phyloP scores from a whole-genome alignment of 2,329 filamentous ascomycete genomes.

The Alternaria sp. region DNA sequence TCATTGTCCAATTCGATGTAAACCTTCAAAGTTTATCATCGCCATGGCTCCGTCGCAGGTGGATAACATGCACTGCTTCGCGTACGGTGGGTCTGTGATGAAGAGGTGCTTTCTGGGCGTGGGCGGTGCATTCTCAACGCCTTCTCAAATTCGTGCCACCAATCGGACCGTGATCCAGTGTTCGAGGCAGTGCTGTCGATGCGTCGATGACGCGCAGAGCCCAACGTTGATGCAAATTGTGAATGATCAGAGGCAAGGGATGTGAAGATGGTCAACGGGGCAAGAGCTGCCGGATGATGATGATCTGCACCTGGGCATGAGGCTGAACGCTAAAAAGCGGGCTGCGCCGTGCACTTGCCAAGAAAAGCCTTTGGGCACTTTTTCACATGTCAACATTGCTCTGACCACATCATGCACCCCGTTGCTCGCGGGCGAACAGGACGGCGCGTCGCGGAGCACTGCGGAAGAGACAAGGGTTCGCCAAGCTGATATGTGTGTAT shows the following conservation, averaged over 20 bases:
- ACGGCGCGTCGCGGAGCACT: conserved; percentile 3
- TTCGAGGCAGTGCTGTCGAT: conserved; percentile 4
- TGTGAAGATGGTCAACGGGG: conserved; percentile 2
- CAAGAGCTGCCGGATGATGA: conserved; percentile 10
- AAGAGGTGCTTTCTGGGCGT: conserved; percentile 9
- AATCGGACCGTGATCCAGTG: conserved; percentile 8
- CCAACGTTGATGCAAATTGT: conserved; percentile 9
- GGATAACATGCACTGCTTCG: conserved; percentile 3
- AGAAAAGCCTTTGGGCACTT: conserved; percentile 5
- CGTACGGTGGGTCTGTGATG: conserved; percentile 11
- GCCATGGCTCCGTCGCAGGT: background rate
- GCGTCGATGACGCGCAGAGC: conserved; percentile 2
- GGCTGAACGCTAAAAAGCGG: conserved; percentile 17
- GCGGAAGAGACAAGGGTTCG: conserved; percentile 6
- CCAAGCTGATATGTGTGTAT: background rate
- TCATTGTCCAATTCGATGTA: background rate
- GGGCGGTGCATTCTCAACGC: conserved; percentile 10
- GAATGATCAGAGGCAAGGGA: conserved; percentile 1
- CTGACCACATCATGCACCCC: conserved; percentile 2
- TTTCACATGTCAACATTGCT: conserved; percentile 9
- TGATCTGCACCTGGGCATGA: conserved; percentile 16
- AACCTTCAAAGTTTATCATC: background rate
- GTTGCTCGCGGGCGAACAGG: conserved; percentile 5
- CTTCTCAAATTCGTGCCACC: background rate
- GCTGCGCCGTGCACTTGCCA: conserved; percentile 14